Percentiles rank a stretch among this genome's conserved stretches.
phyloP scores from a whole-genome alignment of 108 stramenopile species.

The Nitzschia sp. region DNA sequence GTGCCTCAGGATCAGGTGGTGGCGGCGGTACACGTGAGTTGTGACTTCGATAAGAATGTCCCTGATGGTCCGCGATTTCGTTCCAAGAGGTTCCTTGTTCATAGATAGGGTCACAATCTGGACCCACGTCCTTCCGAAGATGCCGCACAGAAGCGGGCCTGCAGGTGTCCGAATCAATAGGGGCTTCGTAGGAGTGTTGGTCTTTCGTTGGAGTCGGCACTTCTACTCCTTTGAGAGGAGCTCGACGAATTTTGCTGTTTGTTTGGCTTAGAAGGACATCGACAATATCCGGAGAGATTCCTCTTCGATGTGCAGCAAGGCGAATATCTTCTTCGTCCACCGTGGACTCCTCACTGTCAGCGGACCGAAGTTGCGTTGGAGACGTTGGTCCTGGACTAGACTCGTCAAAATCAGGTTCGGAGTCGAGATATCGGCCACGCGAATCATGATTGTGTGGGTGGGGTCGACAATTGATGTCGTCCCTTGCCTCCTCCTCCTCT shows the following conservation, averaged over 20 bases:
- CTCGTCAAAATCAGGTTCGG: slow-evolving; percentile 11
- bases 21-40: not conserved
- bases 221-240: not conserved
- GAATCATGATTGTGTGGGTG: not conserved
- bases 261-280: slow-evolving; percentile 22
- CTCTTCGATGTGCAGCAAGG: slow-evolving; percentile 4
- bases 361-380: slow-evolving; percentile 10
- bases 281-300: slow-evolving; percentile 11
- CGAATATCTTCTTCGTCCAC: slow-evolving; percentile 24
- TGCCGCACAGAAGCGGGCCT: slow-evolving; percentile 15
- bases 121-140: slow-evolving; percentile 13
- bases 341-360: slow-evolving; percentile 15
- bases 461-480: not conserved
- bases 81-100: not conserved
- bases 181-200: not conserved
- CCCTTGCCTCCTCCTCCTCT: not conserved
- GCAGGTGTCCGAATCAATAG: slow-evolving; percentile 19
- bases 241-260: not conserved
- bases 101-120: not conserved
- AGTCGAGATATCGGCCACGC: not conserved
- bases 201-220: not conserved
- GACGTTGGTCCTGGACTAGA: not conserved
- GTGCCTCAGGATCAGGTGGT: not conserved
- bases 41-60: not conserved
- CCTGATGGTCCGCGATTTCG: not conserved